Percentiles rank a stretch among this genome's conserved stretches.
Evolutionary conservation across 305 asterid species (phyloP).

Genomic region (Andrographis paniculata): DNA sequence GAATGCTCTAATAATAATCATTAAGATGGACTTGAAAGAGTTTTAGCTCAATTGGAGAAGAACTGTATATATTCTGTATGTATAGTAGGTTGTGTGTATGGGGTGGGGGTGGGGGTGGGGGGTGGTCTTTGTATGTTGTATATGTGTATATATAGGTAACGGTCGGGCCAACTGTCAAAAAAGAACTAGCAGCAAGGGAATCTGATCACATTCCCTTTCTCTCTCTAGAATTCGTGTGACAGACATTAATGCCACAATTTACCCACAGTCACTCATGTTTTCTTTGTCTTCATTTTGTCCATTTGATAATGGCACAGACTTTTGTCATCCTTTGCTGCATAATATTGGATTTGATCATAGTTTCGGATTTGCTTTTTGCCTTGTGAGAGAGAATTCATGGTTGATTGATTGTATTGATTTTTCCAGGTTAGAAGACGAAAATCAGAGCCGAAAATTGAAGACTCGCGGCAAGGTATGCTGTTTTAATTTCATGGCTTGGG

Average conservation of each 20-base stretch:
- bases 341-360: background rate
- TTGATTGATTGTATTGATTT: constrained; percentile 31
- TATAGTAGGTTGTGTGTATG: constrained; percentile 19
- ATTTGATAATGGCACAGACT: constrained; percentile 30
- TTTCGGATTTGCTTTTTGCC: constrained; percentile 10
- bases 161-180: constrained; percentile 79
- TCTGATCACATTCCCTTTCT: constrained; percentile 50
- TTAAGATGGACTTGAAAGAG: no score
- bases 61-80: constrained; percentile 17
- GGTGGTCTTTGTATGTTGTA: constrained; percentile 20
- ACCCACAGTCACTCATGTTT: no score
- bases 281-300: constrained; percentile 36
- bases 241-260: constrained; percentile 20
- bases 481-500: constrained; percentile 14
- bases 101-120: constrained; percentile 17
- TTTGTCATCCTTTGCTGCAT: constrained; percentile 25
- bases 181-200: constrained; percentile 66
- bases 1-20: no score
- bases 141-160: constrained; percentile 38
- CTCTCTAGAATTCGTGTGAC: constrained; percentile 28
- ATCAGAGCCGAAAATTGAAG: constrained; percentile 37
- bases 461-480: constrained; percentile 64
- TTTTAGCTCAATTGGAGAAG: no score
- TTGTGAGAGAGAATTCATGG: constrained; percentile 22
- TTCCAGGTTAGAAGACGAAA: constrained; percentile 58